Evolutionary conservation across 306 rosid genomes (phyloP), one percentile per base, ranked within the genome.

Genomic region (Trifolium dubium): DNA sequence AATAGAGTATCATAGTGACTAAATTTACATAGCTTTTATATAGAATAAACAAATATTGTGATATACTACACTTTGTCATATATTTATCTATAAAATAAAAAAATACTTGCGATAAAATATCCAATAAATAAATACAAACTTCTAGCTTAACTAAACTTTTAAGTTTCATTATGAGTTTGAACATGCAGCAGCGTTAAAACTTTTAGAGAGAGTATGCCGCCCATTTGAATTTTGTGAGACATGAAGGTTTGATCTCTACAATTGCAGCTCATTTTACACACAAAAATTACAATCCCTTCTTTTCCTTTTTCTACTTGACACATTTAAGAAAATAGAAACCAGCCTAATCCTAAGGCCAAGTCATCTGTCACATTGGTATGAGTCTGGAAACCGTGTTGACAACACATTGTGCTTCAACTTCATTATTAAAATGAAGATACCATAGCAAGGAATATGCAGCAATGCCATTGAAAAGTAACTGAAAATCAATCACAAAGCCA

Each of bases 371-470:
- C 97, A 85, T 76, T 75, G 90, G 76, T 86, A 88, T 2, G 99
- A 83, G 66, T 83, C 73, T 1, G 95, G 89, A 83, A 62, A 92
- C 74, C 86, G 67, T 23, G 85, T 82, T 2, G 95, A 94, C 46
- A 86, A 69, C 62, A 89, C 70, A 15, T 70, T 79, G 87, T 89
- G 95, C 73, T 94, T 94, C 77, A 94, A 79, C 92, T 85, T 94
- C 84, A 92, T 86, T 40, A 94, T 61, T 80, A 94, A 89, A 69
- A 77, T 81, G 60, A 90, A 87, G 82, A 92, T 74, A 67, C 99
- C 92, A 66, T 92, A 94, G 90, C 99, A 94, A 7, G 98, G 99
- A 81, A 92, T 77, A 74, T 89, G 99, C 88, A 94, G 74, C 5
- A 94, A 65, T 23, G 90, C 96, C 77, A 94, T 96, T 3, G 88